A percentile compares a stretch with the other conserved stretches of the same genome.
Evolutionary conservation across 23 red algal species (phyloP).

Genomic region (Pyropia yezoensis): DNA sequence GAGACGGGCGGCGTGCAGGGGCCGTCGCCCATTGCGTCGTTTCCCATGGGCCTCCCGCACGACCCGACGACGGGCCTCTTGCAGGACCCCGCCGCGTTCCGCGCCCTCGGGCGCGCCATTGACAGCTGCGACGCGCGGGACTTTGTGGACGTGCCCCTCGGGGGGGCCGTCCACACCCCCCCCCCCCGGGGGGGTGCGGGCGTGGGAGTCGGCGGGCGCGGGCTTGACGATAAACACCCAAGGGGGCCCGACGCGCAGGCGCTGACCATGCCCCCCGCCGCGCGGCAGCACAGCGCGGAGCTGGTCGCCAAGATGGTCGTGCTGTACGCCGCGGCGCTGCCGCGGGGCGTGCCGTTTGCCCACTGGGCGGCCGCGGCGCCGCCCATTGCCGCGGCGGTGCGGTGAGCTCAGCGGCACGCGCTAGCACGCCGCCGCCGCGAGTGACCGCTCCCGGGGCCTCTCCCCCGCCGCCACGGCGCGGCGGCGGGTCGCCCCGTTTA

Average conservation of each 20-base stretch:
- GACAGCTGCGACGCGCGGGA: slow-evolving; percentile 4
- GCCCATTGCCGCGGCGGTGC: slow-evolving; percentile 5
- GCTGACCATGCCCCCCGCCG: slow-evolving; percentile 49
- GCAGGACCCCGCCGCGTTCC: slow-evolving; percentile 19
- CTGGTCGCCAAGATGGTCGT: slow-evolving; percentile 26
- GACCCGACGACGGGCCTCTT: slow-evolving; percentile 12
- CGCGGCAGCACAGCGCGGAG: slow-evolving; percentile 23
- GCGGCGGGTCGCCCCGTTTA: slow-evolving; percentile 1
- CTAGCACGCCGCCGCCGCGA: not conserved
- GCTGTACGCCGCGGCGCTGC: slow-evolving; percentile 43
- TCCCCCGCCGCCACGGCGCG: not conserved
- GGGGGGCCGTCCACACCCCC: not conserved
- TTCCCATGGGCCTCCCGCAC: slow-evolving; percentile 43
- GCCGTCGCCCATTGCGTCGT: slow-evolving; percentile 19
- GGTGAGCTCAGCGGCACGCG: slow-evolving; percentile 10
- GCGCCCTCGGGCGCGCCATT: slow-evolving; percentile 25
- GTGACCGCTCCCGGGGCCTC: not conserved
- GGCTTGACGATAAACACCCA: slow-evolving; percentile 25
- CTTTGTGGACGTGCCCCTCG: slow-evolving; percentile 19
- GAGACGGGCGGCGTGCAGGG: not conserved
- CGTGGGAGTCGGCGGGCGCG: slow-evolving; percentile 49
- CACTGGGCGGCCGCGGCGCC: not conserved
- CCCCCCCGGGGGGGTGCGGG: slow-evolving; percentile 17
- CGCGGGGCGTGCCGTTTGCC: slow-evolving; percentile 20
- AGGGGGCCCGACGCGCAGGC: slow-evolving; percentile 46